A percentile compares a stretch with the other conserved stretches of the same genome.
phyloP scores from a whole-genome alignment of 306 rosid genomes.

The Fragaria vesca region DNA sequence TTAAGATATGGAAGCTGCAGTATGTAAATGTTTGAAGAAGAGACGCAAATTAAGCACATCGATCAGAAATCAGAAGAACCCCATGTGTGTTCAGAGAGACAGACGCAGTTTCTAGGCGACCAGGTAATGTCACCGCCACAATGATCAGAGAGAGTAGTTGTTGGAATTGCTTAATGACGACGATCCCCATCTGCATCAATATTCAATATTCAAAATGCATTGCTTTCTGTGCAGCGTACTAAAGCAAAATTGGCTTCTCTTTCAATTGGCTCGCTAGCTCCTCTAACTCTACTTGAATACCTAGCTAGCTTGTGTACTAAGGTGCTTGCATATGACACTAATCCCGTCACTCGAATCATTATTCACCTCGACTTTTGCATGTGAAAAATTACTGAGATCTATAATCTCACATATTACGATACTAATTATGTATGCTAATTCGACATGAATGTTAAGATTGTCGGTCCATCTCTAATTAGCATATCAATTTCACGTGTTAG shows the following conservation, averaged over 20 bases:
- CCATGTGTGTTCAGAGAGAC: no score
- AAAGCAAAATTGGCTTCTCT: neutral
- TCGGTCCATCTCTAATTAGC: no score
- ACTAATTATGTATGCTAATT: no score
- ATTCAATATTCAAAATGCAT: conserved; percentile 24
- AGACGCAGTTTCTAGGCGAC: neutral
- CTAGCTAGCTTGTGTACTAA: neutral
- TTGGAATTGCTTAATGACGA: neutral
- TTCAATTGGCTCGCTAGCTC: conserved; percentile 1
- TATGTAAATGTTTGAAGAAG: neutral
- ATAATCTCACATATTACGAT: no score
- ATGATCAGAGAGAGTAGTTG: neutral
- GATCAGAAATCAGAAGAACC: neutral
- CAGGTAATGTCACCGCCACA: conserved; percentile 23
- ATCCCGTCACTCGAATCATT: no score
- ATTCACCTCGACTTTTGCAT: no score
- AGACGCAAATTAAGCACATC: neutral
- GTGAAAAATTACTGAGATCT: no score
- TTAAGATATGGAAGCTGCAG: neutral
- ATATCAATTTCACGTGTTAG: no score
- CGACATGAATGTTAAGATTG: no score
- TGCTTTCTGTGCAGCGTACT: conserved; percentile 29
- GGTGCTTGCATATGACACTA: neutral
- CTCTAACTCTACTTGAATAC: no score
- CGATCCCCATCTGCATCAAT: conserved; percentile 16